Percentiles rank a stretch among this genome's conserved stretches.
Conservation (phyloP, 495 filamentous ascomycete species). For the Amniculicola lignicola region DNA sequence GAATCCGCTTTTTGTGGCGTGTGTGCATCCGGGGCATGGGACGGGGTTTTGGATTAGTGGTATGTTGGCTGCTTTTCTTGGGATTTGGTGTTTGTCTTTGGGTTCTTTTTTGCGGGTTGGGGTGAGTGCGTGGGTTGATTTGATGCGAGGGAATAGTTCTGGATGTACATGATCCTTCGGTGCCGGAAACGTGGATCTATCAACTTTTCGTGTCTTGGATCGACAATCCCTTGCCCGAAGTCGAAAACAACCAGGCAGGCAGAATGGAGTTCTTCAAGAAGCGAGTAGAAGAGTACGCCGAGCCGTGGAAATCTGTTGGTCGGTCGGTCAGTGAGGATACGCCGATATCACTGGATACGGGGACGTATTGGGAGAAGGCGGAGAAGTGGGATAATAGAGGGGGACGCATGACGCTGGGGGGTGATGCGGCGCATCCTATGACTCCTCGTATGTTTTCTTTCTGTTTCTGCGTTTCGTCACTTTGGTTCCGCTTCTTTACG, state of each 20-base stretch:
- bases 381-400: constrained; percentile 15
- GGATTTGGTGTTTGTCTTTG: background rate
- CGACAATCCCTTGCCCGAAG: constrained; percentile 21
- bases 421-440: constrained; percentile 31
- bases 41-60: constrained; percentile 8
- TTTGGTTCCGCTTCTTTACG: background rate
- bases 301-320: constrained; percentile 22
- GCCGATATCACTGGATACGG: constrained; percentile 18
- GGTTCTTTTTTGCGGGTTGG: no score
- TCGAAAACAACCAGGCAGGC: constrained; percentile 25
- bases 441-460: no score
- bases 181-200: constrained; percentile 49
- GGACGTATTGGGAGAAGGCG: constrained; percentile 27
- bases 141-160: constrained; percentile 37
- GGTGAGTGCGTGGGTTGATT: no score
- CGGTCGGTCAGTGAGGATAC: constrained; percentile 24
- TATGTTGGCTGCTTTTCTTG: constrained; percentile 1
- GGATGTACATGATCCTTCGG: constrained; percentile 41
- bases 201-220: constrained; percentile 24
- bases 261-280: constrained; percentile 27
- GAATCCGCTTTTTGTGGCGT: constrained; percentile 5
- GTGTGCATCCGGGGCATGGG: constrained; percentile 12
- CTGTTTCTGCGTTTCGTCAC: background rate
- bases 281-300: constrained; percentile 3
- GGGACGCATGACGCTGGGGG: constrained; percentile 16